Evolutionary conservation across 768 basidiomycete species (phyloP).

Genomic region (Amanita inopinata): DNA sequence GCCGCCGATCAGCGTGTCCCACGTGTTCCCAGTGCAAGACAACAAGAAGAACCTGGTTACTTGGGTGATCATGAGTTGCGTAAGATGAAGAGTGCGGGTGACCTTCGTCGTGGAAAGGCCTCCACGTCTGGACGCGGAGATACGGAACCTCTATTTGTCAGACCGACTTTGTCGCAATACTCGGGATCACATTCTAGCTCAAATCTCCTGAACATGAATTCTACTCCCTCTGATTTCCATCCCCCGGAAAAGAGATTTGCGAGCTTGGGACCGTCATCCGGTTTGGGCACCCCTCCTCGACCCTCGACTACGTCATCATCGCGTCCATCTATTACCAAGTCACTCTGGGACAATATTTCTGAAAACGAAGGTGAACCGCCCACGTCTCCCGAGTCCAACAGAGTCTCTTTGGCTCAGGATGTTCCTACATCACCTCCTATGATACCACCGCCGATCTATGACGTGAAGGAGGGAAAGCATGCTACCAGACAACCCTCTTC

Average conservation of each 20-base stretch:
- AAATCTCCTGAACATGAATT: slow-evolving; percentile 40
- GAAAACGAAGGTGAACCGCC: slow-evolving; percentile 16
- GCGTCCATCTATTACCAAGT: slow-evolving; percentile 33
- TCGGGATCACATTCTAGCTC: slow-evolving; percentile 61
- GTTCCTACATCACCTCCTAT: slow-evolving; percentile 11
- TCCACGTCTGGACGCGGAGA: slow-evolving; percentile 21
- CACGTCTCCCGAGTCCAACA: slow-evolving; percentile 10
- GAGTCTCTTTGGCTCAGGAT: slow-evolving; percentile 13
- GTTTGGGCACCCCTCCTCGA: slow-evolving; percentile 26
- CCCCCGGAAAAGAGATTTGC: slow-evolving; percentile 49
- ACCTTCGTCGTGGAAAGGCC: slow-evolving; percentile 45
- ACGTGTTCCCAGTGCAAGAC: slow-evolving; percentile 14
- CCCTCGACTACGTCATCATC: slow-evolving; percentile 22
- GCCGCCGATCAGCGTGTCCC: slow-evolving; percentile 16
- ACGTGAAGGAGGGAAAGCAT: slow-evolving; percentile 15
- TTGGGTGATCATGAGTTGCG: slow-evolving; percentile 53
- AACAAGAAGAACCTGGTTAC: slow-evolving; percentile 31
- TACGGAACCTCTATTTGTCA: slow-evolving; percentile 20
- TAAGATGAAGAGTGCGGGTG: slow-evolving; percentile 84
- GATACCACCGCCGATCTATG: slow-evolving; percentile 12
- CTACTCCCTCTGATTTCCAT: slow-evolving; percentile 25
- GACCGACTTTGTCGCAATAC: slow-evolving; percentile 37
- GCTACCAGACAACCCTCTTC: slow-evolving; percentile 15
- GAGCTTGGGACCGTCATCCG: slow-evolving; percentile 53
- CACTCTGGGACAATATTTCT: slow-evolving; percentile 43